phyloP scores from a whole-genome alignment of 371 early-diverging fungal genomes.

The Syncephalastrum monosporum region DNA sequence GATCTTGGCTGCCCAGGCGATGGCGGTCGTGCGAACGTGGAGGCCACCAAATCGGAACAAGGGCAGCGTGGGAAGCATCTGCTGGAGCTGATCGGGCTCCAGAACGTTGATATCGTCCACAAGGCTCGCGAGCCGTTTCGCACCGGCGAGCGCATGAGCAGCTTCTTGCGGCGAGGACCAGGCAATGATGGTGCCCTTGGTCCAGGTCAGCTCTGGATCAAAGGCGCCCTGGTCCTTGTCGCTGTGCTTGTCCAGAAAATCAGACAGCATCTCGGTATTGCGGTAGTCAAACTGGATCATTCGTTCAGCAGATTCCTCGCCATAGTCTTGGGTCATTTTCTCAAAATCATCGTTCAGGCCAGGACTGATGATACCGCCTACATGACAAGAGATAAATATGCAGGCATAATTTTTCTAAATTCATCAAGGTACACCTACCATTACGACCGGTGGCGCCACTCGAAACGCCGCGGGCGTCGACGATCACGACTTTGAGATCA shows the following conservation, averaged over 20 bases:
- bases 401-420: neutral
- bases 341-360: slow-evolving; percentile 38
- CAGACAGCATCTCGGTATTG: slow-evolving; percentile 28
- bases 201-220: slow-evolving; percentile 38
- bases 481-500: slow-evolving; percentile 29
- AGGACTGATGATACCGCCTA: slow-evolving; percentile 50
- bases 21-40: slow-evolving; percentile 28
- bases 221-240: slow-evolving; percentile 27
- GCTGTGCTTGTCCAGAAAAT: slow-evolving; percentile 24
- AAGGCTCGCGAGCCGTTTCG: slow-evolving; percentile 18
- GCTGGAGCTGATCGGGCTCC: slow-evolving; percentile 15
- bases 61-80: slow-evolving; percentile 16
- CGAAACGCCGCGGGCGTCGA: slow-evolving; percentile 45
- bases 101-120: slow-evolving; percentile 10
- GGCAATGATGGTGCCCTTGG: slow-evolving; percentile 35
- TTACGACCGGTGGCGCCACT: slow-evolving; percentile 60
- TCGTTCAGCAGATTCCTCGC: slow-evolving; percentile 21
- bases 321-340: slow-evolving; percentile 21
- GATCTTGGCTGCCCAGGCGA: slow-evolving; percentile 45
- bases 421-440: slow-evolving; percentile 17
- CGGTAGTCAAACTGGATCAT: slow-evolving; percentile 37
- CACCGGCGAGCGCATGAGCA: slow-evolving; percentile 18
- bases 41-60: slow-evolving; percentile 30
- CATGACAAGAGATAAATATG: neutral
- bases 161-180: slow-evolving; percentile 30